Conservation (phyloP, 176 grass and related monocot genomes). For the Musa acuminata region DNA sequence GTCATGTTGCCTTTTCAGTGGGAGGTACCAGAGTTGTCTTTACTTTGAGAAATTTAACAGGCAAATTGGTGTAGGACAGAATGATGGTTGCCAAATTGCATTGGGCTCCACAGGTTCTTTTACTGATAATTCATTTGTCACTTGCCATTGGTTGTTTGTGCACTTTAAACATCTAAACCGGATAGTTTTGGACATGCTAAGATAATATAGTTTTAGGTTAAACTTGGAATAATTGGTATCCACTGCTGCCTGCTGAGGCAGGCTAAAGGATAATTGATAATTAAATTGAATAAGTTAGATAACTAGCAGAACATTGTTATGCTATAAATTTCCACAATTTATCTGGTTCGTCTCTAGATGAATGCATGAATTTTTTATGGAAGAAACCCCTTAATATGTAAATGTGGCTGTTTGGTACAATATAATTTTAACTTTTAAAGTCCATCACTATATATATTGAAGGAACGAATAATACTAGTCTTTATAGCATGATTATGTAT, state of each 20-base stretch:
- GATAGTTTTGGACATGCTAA: not conserved
- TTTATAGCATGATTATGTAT: not conserved
- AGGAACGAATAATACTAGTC: not conserved
- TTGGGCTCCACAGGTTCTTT: not conserved
- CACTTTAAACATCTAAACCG: not conserved
- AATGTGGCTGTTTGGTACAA: no score
- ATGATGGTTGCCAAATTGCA: not conserved
- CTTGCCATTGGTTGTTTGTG: not conserved
- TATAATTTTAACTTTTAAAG: no score
- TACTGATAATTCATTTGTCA: not conserved
- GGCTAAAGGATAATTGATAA: not conserved
- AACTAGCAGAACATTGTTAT: not conserved
- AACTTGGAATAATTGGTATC: no score
- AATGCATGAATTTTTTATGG: no score
- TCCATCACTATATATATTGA: not conserved
- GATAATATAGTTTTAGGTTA: not conserved
- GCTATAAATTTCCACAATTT: not conserved
- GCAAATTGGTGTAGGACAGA: not conserved
- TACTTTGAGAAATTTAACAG: not conserved
- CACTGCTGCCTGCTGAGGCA: not conserved
- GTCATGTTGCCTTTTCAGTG: conserved; percentile 64
- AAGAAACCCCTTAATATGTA: no score
- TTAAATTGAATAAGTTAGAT: no score
- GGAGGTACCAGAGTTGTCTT: conserved; percentile 34
- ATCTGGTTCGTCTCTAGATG: not conserved